These are phyloP conservation scores for Cadophora gregata DNA, from an alignment of 2,329 filamentous ascomycete genomes.

Conservation along the genomic window DNA sequence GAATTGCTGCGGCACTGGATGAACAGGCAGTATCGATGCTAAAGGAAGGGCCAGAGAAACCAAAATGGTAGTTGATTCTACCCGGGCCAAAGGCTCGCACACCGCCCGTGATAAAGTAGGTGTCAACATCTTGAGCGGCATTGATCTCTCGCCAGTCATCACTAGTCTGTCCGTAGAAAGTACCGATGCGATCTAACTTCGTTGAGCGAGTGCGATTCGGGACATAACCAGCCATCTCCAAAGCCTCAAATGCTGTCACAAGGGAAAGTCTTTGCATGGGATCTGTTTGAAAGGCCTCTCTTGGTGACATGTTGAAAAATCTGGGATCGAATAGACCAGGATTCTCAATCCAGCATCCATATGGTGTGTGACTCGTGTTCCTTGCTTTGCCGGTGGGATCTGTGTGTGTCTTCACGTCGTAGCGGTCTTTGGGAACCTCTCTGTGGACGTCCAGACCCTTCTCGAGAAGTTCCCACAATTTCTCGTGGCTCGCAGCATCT, in stretches of 20 bases:
- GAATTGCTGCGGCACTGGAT: constrained; percentile 47
- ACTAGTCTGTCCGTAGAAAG: constrained; percentile 44
- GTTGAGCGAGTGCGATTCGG: constrained; percentile 43
- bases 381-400: constrained; percentile 74
- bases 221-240: constrained; percentile 82
- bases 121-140: constrained; percentile 42
- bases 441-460: constrained; percentile 78
- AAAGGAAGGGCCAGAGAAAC: constrained; percentile 50
- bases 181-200: constrained; percentile 50
- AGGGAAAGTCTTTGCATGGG: constrained; percentile 81
- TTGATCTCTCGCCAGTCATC: constrained; percentile 45
- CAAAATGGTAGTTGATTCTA: constrained; percentile 50
- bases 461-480: constrained; percentile 76
- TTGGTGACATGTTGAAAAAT: constrained; percentile 87
- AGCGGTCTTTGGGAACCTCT: constrained; percentile 69
- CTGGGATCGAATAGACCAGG: constrained; percentile 80
- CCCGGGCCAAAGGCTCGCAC: constrained; percentile 44
- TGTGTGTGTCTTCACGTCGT: constrained; percentile 72
- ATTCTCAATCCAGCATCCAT: constrained; percentile 74
- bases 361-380: constrained; percentile 79
- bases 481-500: constrained; percentile 72
- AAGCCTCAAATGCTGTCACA: constrained; percentile 78
- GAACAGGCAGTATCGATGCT: constrained; percentile 52
- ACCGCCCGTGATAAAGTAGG: constrained; percentile 44
- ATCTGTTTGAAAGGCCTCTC: constrained; percentile 80